A percentile compares a stretch with the other conserved stretches of the same genome.
These are phyloP conservation scores for Adansonia digitata DNA, from an alignment of 345 rosid genomes.

Conservation along the genomic window DNA sequence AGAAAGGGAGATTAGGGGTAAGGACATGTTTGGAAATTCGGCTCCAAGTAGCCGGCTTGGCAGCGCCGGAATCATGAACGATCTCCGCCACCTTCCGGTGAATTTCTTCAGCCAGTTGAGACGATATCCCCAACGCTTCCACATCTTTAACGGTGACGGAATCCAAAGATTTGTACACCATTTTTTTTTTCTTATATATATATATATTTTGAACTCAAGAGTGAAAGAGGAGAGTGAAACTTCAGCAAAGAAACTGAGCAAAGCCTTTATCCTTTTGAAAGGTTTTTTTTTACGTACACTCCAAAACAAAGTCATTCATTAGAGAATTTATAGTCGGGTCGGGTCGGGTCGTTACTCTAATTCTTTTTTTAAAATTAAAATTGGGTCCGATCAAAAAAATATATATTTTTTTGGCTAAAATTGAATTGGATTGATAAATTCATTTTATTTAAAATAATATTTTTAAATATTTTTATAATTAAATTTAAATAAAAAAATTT, in stretches of 20 bases:
- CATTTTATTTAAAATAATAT: no score
- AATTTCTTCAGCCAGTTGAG: conserved; percentile 33
- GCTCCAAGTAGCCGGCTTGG: conserved; percentile 53
- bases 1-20: conserved; percentile 68
- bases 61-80: conserved; percentile 27
- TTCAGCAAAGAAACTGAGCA: not conserved
- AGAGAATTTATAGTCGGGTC: no score
- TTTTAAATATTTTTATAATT: no score
- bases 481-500: no score
- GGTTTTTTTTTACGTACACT: not conserved
- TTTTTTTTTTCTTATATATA: conserved; percentile 20
- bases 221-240: not conserved
- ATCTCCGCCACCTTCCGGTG: conserved; percentile 39
- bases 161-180: conserved; percentile 50
- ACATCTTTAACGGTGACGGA: conserved; percentile 48
- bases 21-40: conserved; percentile 51
- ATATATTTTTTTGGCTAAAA: no score
- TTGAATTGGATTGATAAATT: no score
- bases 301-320: not conserved
- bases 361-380: no score
- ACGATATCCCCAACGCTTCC: conserved; percentile 53
- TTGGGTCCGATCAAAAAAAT: no score
- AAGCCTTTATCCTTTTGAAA: no score
- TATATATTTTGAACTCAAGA: not conserved
- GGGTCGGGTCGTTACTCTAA: no score